Evolutionary conservation across 2,329 filamentous ascomycete genomes (phyloP).

Genomic region (Cercospora zeae-maydis): DNA sequence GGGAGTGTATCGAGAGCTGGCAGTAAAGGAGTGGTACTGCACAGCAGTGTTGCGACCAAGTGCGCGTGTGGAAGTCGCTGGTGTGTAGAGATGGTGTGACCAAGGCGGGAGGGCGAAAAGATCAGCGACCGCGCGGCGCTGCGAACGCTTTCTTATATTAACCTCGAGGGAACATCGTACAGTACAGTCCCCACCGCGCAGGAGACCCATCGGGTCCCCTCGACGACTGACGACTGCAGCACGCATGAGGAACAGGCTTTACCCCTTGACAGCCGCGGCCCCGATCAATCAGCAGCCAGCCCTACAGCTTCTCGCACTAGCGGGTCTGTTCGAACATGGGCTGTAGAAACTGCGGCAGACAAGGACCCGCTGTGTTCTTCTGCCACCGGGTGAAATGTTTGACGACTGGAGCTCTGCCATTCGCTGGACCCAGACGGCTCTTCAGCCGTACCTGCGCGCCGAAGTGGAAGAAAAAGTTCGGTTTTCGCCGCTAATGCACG

Average conservation of each 20-base stretch:
- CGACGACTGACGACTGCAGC: conserved; percentile 13
- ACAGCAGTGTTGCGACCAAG: conserved; percentile 35
- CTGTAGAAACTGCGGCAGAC: conserved; percentile 1
- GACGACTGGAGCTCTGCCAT: neutral
- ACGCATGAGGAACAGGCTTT: conserved; percentile 19
- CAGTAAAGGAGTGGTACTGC: conserved; percentile 36
- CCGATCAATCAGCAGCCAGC: conserved; percentile 15
- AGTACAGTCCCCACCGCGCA: conserved; percentile 12
- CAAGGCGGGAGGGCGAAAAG: conserved; percentile 18
- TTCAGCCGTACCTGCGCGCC: conserved; percentile 7
- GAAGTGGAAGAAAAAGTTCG: neutral
- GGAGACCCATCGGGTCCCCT: conserved; percentile 13
- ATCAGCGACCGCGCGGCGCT: conserved; percentile 27
- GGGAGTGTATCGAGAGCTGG: conserved; percentile 28
- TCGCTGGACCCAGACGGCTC: conserved; percentile 1
- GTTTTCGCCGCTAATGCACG: neutral
- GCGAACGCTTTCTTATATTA: conserved; percentile 38
- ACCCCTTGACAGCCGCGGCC: conserved; percentile 18
- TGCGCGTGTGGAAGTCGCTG: conserved; percentile 24
- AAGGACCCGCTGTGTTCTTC: conserved; percentile 2
- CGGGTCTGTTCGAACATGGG: neutral
- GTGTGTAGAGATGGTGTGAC: conserved; percentile 27
- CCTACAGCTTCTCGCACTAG: conserved; percentile 6
- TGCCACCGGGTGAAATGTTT: conserved; percentile 6
- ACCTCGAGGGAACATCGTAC: conserved; percentile 10